Percentiles rank a stretch among this genome's conserved stretches.
These are phyloP conservation scores for Entelexis sorbosivorans DNA, from an alignment of 1,139 yeast species.

Conservation along the genomic window DNA sequence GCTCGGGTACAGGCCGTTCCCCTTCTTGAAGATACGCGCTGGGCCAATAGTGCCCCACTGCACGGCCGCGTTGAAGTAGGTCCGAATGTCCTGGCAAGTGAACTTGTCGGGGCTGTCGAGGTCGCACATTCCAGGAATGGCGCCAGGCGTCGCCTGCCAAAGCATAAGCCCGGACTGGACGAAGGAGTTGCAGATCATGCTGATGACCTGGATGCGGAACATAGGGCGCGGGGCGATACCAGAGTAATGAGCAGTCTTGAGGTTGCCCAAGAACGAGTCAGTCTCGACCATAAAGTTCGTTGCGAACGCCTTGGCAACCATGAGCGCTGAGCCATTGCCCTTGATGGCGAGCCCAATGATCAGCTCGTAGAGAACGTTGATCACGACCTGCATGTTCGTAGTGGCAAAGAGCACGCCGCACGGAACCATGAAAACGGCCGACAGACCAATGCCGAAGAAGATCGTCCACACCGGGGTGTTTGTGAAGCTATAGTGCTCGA, in stretches of 20 bases:
- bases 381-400: conserved; percentile 43
- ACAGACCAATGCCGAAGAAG: conserved; percentile 40
- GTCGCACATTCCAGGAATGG: conserved; percentile 39
- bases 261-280: conserved; percentile 43
- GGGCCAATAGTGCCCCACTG: conserved; percentile 51
- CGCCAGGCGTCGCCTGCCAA: conserved; percentile 42
- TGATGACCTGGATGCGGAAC: conserved; percentile 47
- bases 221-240: conserved; percentile 52
- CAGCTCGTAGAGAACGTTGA: conserved; percentile 46
- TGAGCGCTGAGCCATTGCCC: conserved; percentile 51
- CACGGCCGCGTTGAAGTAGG: conserved; percentile 32
- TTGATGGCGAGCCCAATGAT: conserved; percentile 53
- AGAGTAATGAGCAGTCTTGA: conserved; percentile 51
- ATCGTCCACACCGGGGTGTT: conserved; percentile 39
- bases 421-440: conserved; percentile 22
- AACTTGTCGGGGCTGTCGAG: conserved; percentile 18
- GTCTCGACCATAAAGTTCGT: conserved; percentile 53
- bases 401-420: conserved; percentile 35
- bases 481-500: conserved; percentile 40
- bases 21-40: conserved; percentile 37
- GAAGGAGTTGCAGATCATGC: conserved; percentile 31
- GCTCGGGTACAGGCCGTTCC: conserved; percentile 37
- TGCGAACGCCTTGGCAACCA: conserved; percentile 44
- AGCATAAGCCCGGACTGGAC: conserved; percentile 44
- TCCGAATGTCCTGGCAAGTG: conserved; percentile 27